phyloP scores from a whole-genome alignment of 2,329 filamentous ascomycete genomes.

The Cyphellophora attinorum region DNA sequence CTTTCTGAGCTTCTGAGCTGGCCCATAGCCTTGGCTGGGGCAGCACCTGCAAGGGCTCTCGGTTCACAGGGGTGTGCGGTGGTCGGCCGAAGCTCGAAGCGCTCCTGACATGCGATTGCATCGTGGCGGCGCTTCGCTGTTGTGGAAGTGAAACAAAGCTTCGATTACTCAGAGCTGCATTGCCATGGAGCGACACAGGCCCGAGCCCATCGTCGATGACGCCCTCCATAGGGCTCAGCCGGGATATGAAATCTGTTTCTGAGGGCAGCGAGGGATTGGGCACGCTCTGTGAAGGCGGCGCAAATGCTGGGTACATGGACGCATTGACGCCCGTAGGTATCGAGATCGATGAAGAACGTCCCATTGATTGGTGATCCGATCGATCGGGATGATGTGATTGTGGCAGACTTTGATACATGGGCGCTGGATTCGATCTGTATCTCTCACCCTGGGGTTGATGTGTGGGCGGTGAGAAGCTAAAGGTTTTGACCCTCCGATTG shows the following conservation, averaged over 20 bases:
- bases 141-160: slow-evolving; percentile 1
- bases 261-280: slow-evolving; percentile 1
- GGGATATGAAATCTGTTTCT: slow-evolving; percentile 13
- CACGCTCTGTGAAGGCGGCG: background rate
- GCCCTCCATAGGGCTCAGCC: slow-evolving; percentile 14
- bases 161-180: slow-evolving; percentile 6
- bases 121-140: no score
- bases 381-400: background rate
- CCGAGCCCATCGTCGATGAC: slow-evolving; percentile 10
- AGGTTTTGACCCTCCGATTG: slow-evolving; percentile 3
- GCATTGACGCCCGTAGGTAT: background rate
- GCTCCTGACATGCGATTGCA: no score
- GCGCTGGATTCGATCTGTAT: background rate
- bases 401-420: background rate
- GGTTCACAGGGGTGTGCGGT: no score
- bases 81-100: no score
- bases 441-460: no score
- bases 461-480: slow-evolving; percentile 1
- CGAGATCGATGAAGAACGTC: background rate
- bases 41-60: no score
- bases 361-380: background rate
- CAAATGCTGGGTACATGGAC: no score
- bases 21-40: no score
- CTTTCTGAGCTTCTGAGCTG: no score
- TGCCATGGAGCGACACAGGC: slow-evolving; percentile 11